These are phyloP conservation scores for Sequoia sempervirens DNA, from an alignment of 75 land plant species.

Conservation along the genomic window DNA sequence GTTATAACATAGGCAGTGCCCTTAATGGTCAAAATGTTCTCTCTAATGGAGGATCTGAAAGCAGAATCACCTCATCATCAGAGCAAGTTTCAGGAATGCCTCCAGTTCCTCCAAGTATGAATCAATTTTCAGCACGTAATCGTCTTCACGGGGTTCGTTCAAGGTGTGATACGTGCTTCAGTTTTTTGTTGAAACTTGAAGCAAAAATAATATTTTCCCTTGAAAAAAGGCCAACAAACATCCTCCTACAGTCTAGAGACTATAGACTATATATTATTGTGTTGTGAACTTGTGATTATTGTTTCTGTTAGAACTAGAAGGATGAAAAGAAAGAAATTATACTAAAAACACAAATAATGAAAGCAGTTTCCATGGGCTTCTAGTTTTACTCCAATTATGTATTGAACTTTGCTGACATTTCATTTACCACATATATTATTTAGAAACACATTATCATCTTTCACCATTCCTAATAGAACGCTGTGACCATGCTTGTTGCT, in stretches of 20 bases:
- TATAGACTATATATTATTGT: background rate
- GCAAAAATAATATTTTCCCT: background rate
- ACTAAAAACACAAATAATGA: background rate
- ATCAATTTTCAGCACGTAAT: constrained; percentile 87
- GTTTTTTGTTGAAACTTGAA: background rate
- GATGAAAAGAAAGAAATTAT: background rate
- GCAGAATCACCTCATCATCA: constrained; percentile 13
- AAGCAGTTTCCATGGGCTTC: background rate
- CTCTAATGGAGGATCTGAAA: constrained; percentile 25
- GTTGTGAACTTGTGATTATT: background rate
- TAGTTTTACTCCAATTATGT: background rate
- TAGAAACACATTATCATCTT: background rate
- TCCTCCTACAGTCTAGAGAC: background rate
- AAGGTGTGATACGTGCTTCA: constrained; percentile 30
- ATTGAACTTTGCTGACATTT: background rate
- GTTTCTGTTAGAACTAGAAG: background rate
- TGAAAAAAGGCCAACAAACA: background rate
- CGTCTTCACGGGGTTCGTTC: constrained; percentile 81
- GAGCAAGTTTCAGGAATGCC: constrained; percentile 68
- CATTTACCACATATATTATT: no score
- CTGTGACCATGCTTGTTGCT: constrained; percentile 1
- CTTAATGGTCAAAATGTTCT: constrained; percentile 19
- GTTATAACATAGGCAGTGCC: constrained; percentile 38
- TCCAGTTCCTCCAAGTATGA: constrained; percentile 74
- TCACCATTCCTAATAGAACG: background rate